Evolutionary conservation across 768 basidiomycete species (phyloP).

Genomic region (Mycena indigotica): DNA sequence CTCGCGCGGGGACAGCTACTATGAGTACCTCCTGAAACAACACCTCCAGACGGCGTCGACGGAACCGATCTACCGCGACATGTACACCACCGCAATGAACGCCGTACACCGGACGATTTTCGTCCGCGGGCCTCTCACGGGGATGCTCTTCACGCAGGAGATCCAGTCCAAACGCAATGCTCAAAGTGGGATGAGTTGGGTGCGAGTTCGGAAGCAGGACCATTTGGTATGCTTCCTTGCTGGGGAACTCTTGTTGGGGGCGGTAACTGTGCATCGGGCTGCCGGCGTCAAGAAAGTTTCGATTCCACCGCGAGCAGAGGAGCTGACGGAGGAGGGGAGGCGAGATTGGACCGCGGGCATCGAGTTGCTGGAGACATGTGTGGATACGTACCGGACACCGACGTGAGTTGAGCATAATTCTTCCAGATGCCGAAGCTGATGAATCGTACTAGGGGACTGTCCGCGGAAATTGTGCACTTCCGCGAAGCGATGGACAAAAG

Average conservation of each 20-base stretch:
- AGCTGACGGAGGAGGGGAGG: slow-evolving; percentile 58
- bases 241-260: slow-evolving; percentile 89
- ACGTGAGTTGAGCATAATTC: slow-evolving; percentile 55
- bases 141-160: slow-evolving; percentile 79
- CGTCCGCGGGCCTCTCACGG: slow-evolving; percentile 50
- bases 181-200: slow-evolving; percentile 59
- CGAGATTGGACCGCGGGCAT: slow-evolving; percentile 84
- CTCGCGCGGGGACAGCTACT: slow-evolving; percentile 91
- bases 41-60: slow-evolving; percentile 68
- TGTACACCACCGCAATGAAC: slow-evolving; percentile 87
- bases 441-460: slow-evolving; percentile 73
- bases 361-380: slow-evolving; percentile 86
- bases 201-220: slow-evolving; percentile 84
- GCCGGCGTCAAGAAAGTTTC: slow-evolving; percentile 54
- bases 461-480: slow-evolving; percentile 91
- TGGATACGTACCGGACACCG: slow-evolving; percentile 82
- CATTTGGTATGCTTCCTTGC: slow-evolving; percentile 95
- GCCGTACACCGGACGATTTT: slow-evolving; percentile 78
- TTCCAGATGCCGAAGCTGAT: neutral
- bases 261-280: slow-evolving; percentile 57
- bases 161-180: slow-evolving; percentile 59
- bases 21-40: slow-evolving; percentile 89
- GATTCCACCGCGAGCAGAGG: slow-evolving; percentile 60
- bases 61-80: slow-evolving; percentile 45
- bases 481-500: slow-evolving; percentile 59